Evolutionary conservation across 192 early-diverging fungal species (phyloP).

Genomic region (Dimargaris xerosporica): DNA sequence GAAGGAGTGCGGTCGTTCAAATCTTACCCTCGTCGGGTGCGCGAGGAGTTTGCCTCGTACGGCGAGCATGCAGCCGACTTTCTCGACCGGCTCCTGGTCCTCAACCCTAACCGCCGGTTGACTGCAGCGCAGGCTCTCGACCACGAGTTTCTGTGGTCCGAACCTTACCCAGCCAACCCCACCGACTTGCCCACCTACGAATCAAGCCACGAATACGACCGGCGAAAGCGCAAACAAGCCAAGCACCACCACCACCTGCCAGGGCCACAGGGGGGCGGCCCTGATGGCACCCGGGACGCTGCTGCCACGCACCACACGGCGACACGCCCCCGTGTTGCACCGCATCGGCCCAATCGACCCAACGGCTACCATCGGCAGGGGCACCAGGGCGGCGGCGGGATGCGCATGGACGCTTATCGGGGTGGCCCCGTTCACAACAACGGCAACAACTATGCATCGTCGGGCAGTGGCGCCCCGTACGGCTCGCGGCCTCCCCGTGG

Average conservation of each 20-base stretch:
- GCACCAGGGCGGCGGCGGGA: too few relatives aligned
- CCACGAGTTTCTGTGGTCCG: slow-evolving; percentile 64
- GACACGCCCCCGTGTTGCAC: too few relatives aligned
- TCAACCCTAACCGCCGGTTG: slow-evolving; percentile 58
- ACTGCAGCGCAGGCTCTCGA: slow-evolving; percentile 62
- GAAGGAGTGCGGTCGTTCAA: slow-evolving; percentile 32
- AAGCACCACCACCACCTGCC: not conserved
- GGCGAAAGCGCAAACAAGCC: slow-evolving; percentile 24
- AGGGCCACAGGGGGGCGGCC: too few relatives aligned
- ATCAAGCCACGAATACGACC: slow-evolving; percentile 65
- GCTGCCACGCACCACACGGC: too few relatives aligned
- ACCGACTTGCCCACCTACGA: slow-evolving; percentile 56
- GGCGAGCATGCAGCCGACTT: slow-evolving; percentile 49
- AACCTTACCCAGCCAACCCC: slow-evolving; percentile 53
- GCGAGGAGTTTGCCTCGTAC: slow-evolving; percentile 40
- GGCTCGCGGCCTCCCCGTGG: too few relatives aligned
- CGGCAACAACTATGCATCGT: too few relatives aligned
- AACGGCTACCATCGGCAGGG: too few relatives aligned
- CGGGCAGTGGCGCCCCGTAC: too few relatives aligned
- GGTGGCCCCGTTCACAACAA: too few relatives aligned
- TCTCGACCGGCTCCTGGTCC: slow-evolving; percentile 58
- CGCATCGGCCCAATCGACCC: too few relatives aligned
- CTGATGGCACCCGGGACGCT: too few relatives aligned
- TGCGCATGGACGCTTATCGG: too few relatives aligned
- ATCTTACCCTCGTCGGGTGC: slow-evolving; percentile 35